Base-by-base conservation (phyloP, 2,329 filamentous ascomycete species). In the Lasiodiplodia gonubiensis region DNA sequence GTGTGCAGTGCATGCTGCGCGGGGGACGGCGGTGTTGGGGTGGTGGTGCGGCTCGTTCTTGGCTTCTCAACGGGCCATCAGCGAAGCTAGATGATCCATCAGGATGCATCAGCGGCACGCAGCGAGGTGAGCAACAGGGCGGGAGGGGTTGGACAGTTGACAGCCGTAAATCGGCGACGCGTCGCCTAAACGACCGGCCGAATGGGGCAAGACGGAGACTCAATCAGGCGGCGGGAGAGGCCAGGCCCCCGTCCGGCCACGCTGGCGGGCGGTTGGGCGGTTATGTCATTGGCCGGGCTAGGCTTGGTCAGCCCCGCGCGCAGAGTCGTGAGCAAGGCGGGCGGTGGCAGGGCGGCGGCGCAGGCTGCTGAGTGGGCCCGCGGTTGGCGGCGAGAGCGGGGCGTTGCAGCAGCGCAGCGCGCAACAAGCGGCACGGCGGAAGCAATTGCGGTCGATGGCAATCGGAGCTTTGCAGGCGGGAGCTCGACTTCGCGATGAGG, bases 281-380 rank as follows among this genome's bases (percentile, higher is more conserved):
- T 63, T 63, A 63, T 63, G 59, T 63, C 59, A 63, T 63, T 51
- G 59, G 59, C 23, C 46, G 59, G 30, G n/a, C 18, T 6, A 27
- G 42, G 49, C 42, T 63, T 63, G 59, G 59, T 63, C 59, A 63
- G 59, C 59, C 59, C 59, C 59, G 59, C 59, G 59, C 59, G 49
- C 27, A 63, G 46, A 48, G 37, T 51, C 42, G 46, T 37, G 59
- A 60, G 57, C 39, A 25, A 48, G 27, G 21, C 25, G 54, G 54
- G 54, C 33, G 42, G 54, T 59, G 33, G 54, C 23, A 5, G 12
- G 18, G 54, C 33, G 54, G 27, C 25, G 23, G 2, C 25, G 27
- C n/a, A 27, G 37, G 33, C 37, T 42, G 33, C 4, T 14, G 14
- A 48, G 57, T 61, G 57, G 57, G 42, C 57, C 57, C 14, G 39